phyloP scores from a whole-genome alignment of 2,329 filamentous ascomycete species.

The Shiraia bambusicola region DNA sequence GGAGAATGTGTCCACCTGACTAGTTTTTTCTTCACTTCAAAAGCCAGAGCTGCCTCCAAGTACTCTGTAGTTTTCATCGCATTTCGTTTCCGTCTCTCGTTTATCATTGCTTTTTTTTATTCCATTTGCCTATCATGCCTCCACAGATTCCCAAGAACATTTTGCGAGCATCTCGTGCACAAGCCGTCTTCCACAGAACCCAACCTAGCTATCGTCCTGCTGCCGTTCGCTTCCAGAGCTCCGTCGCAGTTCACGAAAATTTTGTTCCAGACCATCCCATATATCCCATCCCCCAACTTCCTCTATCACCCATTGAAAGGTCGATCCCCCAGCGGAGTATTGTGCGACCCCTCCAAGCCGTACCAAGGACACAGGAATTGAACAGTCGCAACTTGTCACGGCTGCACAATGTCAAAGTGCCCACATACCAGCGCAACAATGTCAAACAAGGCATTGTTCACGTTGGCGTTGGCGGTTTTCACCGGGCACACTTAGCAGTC shows the following conservation, averaged over 20 bases:
- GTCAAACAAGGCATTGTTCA: slow-evolving; percentile 35
- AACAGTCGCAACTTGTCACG: slow-evolving; percentile 24
- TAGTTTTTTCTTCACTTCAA: background rate
- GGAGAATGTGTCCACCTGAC: background rate
- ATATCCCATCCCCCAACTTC: slow-evolving; percentile 7
- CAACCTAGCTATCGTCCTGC: slow-evolving; percentile 7
- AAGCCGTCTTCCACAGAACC: slow-evolving; percentile 12
- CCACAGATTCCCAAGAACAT: slow-evolving; percentile 15
- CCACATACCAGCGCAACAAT: slow-evolving; percentile 25
- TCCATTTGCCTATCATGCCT: slow-evolving; percentile 7
- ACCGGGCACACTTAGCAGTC: slow-evolving; percentile 30
- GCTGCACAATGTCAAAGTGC: slow-evolving; percentile 23
- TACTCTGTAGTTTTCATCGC: slow-evolving; percentile 4
- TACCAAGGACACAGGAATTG: slow-evolving; percentile 12
- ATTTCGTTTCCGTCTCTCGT: slow-evolving; percentile 4
- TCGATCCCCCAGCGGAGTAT: too few relatives aligned
- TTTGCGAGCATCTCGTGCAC: slow-evolving; percentile 13
- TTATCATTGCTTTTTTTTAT: background rate
- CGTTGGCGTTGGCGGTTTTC: slow-evolving; percentile 33
- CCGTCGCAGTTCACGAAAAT: slow-evolving; percentile 10
- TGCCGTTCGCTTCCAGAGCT: slow-evolving; percentile 11
- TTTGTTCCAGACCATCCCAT: slow-evolving; percentile 4
- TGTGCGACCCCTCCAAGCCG: too few relatives aligned
- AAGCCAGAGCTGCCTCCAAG: slow-evolving; percentile 8
- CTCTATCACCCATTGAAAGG: too few relatives aligned